These are phyloP conservation scores for Ogataea kodamae DNA, from an alignment of 805 yeast species.

Conservation along the genomic window DNA sequence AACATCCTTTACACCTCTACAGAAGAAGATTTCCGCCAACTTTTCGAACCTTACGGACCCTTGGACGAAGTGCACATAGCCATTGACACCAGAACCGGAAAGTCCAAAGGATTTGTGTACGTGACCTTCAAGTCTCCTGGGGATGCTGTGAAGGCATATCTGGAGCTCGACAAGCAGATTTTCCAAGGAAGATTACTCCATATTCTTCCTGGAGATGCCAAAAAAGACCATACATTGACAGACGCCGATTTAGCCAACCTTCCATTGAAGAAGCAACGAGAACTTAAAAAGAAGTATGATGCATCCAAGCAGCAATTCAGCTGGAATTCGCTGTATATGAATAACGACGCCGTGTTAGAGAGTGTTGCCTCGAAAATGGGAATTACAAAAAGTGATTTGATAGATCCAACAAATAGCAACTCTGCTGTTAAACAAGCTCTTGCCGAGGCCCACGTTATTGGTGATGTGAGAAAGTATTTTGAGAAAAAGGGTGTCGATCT, in stretches of 20 bases:
- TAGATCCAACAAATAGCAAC: conserved; percentile 81
- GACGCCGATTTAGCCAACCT: conserved; percentile 88
- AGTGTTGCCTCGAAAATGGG: conserved; percentile 86
- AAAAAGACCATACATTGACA: conserved; percentile 78
- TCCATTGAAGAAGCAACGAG: conserved; percentile 89
- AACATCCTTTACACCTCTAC: conserved; percentile 77
- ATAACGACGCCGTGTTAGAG: conserved; percentile 85
- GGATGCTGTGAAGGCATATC: conserved; percentile 75
- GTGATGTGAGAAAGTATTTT: conserved; percentile 84
- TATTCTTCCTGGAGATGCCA: conserved; percentile 78
- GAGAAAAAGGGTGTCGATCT: conserved; percentile 84
- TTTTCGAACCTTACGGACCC: conserved; percentile 67
- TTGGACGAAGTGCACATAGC: conserved; percentile 91
- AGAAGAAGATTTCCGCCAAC: conserved; percentile 68
- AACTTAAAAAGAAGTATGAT: conserved; percentile 74
- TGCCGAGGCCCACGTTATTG: conserved; percentile 94
- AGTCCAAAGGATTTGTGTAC: conserved; percentile 91
- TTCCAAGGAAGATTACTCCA: conserved; percentile 94
- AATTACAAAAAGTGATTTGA: conserved; percentile 71
- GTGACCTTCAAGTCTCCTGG: conserved; percentile 63
- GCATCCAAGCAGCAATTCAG: conserved; percentile 86
- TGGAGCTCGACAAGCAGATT: conserved; percentile 75
- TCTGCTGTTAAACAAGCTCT: conserved; percentile 96
- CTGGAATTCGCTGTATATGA: conserved; percentile 94
- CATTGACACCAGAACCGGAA: conserved; percentile 82